phyloP scores from a whole-genome alignment of 2,329 filamentous ascomycete genomes.

The Colletotrichum chrysophilum region DNA sequence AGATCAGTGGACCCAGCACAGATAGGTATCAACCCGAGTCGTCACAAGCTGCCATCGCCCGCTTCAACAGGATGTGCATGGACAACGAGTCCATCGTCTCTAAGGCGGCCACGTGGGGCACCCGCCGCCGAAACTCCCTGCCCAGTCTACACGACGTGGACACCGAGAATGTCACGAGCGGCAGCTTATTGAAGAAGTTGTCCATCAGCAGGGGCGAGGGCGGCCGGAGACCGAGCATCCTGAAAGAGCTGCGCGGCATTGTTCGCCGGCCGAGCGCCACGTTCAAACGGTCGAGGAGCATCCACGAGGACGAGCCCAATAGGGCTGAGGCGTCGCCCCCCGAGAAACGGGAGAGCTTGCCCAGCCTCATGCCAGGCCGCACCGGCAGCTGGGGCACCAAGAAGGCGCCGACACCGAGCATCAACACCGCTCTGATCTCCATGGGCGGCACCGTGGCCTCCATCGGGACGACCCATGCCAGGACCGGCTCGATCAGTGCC shows the following conservation, averaged over 20 bases:
- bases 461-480: conserved; percentile 61
- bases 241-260: conserved; percentile 53
- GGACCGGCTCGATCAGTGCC: conserved; percentile 65
- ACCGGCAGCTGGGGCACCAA: conserved; percentile 53
- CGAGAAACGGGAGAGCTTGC: conserved; percentile 48
- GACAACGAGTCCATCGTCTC: conserved; percentile 66
- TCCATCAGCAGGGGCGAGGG: conserved; percentile 55
- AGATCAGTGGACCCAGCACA: conserved; percentile 40
- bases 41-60: conserved; percentile 59
- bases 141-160: conserved; percentile 64
- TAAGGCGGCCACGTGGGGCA: conserved; percentile 73
- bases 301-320: conserved; percentile 37
- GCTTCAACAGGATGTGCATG: conserved; percentile 54
- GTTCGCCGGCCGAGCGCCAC: conserved; percentile 55
- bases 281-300: conserved; percentile 53
- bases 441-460: conserved; percentile 61
- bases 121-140: conserved; percentile 64
- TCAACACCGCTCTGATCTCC: conserved; percentile 63
- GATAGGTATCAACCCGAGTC: conserved; percentile 51
- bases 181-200: conserved; percentile 68
- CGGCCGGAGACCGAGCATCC: conserved; percentile 54
- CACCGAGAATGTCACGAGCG: conserved; percentile 58
- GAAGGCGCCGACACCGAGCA: conserved; percentile 58
- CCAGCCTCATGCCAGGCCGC: conserved; percentile 53
- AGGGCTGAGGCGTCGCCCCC: conserved; percentile 33